phyloP scores from a whole-genome alignment of 1,139 yeast species.

The Magnusiomyces magnusii region DNA sequence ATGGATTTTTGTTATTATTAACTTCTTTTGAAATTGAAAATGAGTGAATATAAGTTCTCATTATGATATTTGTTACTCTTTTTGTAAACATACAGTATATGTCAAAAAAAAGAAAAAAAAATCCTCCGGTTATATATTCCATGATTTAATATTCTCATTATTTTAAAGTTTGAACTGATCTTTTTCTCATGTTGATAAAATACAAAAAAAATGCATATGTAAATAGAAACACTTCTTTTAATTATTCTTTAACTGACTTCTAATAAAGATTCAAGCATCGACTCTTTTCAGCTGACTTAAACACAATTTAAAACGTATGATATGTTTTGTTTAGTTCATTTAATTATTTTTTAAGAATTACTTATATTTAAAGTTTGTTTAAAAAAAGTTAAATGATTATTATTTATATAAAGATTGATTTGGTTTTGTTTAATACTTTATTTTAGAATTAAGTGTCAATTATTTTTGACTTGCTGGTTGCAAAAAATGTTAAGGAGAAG shows the following conservation, averaged over 20 bases:
- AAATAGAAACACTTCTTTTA: neutral
- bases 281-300: neutral
- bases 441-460: neutral
- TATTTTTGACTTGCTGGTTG: neutral
- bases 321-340: neutral
- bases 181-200: neutral
- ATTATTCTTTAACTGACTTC: too few relatives aligned
- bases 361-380: neutral
- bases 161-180: neutral
- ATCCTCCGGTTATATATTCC: neutral
- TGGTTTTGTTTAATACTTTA: neutral
- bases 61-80: neutral
- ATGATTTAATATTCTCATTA: neutral
- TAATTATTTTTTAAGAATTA: neutral
- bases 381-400: neutral
- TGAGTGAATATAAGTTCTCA: neutral
- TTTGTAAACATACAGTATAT: neutral
- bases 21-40: neutral
- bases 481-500: too few relatives aligned
- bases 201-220: neutral
- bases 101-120: neutral
- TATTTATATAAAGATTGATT: neutral
- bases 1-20: neutral
- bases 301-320: neutral
- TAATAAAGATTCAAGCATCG: neutral